Base-by-base conservation (phyloP, 495 filamentous ascomycete genomes). In the Cairneyella variabilis region DNA sequence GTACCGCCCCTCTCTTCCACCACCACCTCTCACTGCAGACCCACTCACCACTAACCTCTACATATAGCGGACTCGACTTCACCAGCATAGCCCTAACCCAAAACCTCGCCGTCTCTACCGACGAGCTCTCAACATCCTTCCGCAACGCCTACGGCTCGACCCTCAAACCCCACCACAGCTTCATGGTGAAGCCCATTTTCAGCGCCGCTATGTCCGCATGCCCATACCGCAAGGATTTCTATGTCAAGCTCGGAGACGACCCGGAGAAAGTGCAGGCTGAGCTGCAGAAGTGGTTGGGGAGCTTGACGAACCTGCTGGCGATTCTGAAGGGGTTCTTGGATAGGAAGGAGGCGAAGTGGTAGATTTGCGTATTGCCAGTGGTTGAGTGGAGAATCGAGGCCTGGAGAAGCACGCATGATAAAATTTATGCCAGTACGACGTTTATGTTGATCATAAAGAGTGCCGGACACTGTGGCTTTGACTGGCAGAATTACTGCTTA, bases 191-290 rank as follows among this genome's bases (percentile, higher is more conserved):
- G 75, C 88, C 88, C 51, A 76, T 96, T 60, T 97, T 97, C 77
- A 85, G 77, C 58, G 84, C 89, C 50, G 93, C 95, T 58, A 96
- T 97, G 90, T 78, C 79, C 55, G 91, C 90, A 8, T 91, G 86
- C 60, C 93, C 95, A 2, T 95, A 95, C 76, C 83, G 91, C 37
- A 88, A 86, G 57, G 85, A 88, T 63, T 97, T 97, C 65, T 96
- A 96, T 64, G 64, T 61, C 43, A 97, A 96, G 78, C 71, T 97
- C 21, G 92, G 88, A 12, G 71, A 71, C 6, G 80, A 91, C 61
- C 61, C 78, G 59, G 71, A 64, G 27, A 77, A 83, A 68, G 83
- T 95, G 44, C 48, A 73, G 14, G 65, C 64, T 20, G 76, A 84
- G 60, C 59, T 96, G 63, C 68, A 70, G 58, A 69, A 73, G 58